Evolutionary conservation across 306 rosid genomes (phyloP), one percentile per base, ranked within the genome.

Genomic region (Corylus heterophylla): DNA sequence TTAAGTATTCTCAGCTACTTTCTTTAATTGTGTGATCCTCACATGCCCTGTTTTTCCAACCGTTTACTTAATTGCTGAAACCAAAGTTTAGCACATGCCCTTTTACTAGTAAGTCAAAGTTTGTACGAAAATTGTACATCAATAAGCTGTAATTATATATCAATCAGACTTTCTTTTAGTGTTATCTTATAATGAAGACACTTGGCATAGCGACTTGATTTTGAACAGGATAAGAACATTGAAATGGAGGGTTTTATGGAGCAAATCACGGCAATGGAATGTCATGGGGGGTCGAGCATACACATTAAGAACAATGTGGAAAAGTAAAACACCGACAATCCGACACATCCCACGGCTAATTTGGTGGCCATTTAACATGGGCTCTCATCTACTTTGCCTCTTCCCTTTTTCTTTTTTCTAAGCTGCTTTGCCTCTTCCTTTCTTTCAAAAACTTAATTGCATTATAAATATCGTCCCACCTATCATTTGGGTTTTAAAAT

Each of bases 281-380:
- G 2, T 51, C 82, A 80, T 54, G 75, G 71, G 81, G 81, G 17
- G 16, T 52, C 71, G 54, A 73, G 55, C 64, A 49, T 8, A 5
- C 7, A 2, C 18, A 54, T 9, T 44, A n/a, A 45, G 37, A 75
- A 54, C 8, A 2, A 42, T 56, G 14, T 62, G 78, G 77, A 47
- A 73, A 77, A 74, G 55, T 4, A 79, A 62, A 50, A 35, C 25
- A 48, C 12, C 51, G 74, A 76, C 82, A 80, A 62, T 11, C 75
- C 6, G 55, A 73, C 87, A 76, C 54, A 62, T 73, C 45, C 11
- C 73, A 16, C 84, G 87, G 74, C 84, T 76, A 67, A 56, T 71
- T 80, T 55, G 61, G 79, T 59, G 87, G 75, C 12, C 13, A 10
- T 64, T 58, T 59, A 80, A 76, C 84, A 25, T 80, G 81, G 50